phyloP scores from a whole-genome alignment of 2,329 filamentous ascomycete species.

The Botrytis deweyae region DNA sequence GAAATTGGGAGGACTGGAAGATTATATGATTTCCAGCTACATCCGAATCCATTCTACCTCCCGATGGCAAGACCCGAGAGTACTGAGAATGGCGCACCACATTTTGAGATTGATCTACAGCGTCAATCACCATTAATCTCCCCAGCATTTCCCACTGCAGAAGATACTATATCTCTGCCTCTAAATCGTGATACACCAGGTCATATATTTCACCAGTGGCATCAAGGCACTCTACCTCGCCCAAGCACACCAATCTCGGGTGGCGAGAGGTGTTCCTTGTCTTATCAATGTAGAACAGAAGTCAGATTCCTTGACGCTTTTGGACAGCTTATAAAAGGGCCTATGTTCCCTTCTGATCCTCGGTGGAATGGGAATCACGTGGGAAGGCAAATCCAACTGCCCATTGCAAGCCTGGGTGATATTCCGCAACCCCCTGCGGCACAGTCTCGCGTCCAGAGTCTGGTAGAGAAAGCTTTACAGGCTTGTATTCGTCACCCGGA shows the following conservation, averaged over 20 bases:
- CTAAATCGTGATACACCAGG: not conserved
- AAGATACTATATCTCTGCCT: not conserved
- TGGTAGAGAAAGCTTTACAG: constrained; percentile 37
- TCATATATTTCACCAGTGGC: not conserved
- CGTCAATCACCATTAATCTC: not conserved
- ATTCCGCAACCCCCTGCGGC: constrained; percentile 29
- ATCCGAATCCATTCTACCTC: constrained; percentile 63
- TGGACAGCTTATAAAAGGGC: constrained; percentile 36
- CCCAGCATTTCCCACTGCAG: not conserved
- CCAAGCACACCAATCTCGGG: not conserved
- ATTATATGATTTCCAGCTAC: constrained; percentile 53
- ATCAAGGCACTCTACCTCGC: not conserved
- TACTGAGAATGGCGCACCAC: not conserved
- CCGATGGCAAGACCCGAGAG: constrained; percentile 32
- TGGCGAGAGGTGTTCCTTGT: constrained; percentile 16
- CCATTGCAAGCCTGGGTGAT: constrained; percentile 28
- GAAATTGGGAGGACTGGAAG: constrained; percentile 37
- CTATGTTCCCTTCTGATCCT: constrained; percentile 27
- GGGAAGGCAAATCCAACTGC: constrained; percentile 20
- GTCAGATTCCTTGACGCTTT: constrained; percentile 35
- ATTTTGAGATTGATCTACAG: not conserved
- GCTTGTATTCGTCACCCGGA: constrained; percentile 32
- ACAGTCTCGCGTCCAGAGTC: constrained; percentile 35
- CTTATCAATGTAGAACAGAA: constrained; percentile 35
- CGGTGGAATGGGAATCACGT: constrained; percentile 15